Percentiles rank a stretch among this genome's conserved stretches.
phyloP scores from a whole-genome alignment of 805 yeast genomes.

The Yamadazyma ubonensis region DNA sequence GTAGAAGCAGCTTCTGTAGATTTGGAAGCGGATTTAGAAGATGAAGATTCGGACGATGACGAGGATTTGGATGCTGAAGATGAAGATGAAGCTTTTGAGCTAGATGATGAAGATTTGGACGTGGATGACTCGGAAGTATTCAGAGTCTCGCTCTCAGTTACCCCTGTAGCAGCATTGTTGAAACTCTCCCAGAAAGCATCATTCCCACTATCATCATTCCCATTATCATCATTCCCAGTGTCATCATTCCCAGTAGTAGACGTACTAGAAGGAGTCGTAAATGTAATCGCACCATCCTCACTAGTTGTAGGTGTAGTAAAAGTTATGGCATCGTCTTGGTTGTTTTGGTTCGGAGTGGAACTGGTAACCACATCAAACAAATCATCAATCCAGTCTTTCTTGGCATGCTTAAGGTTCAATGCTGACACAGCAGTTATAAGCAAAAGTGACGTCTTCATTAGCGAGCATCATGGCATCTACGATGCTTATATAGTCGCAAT shows the following conservation, averaged over 20 bases:
- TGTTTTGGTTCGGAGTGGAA: constrained; percentile 3
- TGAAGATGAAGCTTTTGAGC: not conserved
- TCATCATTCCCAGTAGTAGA: not conserved
- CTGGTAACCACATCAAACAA: constrained; percentile 4
- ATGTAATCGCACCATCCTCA: too few species aligned
- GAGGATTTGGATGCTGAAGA: not conserved
- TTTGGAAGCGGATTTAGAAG: not conserved
- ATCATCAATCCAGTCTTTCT: constrained; percentile 9
- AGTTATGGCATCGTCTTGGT: constrained; percentile 2
- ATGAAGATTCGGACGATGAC: too few species aligned
- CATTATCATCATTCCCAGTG: not conserved
- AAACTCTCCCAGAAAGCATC: constrained; percentile 14
- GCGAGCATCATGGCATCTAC: not conserved
- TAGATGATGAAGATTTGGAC: not conserved
- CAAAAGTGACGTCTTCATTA: not conserved
- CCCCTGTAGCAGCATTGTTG: constrained; percentile 1
- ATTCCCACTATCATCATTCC: constrained; percentile 1
- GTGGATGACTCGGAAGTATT: not conserved
- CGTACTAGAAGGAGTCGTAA: too few species aligned
- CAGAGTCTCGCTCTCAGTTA: not conserved
- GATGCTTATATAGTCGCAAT: constrained; percentile 5
- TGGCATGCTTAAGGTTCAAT: constrained; percentile 6
- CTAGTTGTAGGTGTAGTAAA: not conserved
- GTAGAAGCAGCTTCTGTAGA: not conserved
- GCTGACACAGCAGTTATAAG: constrained; percentile 1